Conservation (phyloP, 768 basidiomycete genomes). For the Lentinula sp. region DNA sequence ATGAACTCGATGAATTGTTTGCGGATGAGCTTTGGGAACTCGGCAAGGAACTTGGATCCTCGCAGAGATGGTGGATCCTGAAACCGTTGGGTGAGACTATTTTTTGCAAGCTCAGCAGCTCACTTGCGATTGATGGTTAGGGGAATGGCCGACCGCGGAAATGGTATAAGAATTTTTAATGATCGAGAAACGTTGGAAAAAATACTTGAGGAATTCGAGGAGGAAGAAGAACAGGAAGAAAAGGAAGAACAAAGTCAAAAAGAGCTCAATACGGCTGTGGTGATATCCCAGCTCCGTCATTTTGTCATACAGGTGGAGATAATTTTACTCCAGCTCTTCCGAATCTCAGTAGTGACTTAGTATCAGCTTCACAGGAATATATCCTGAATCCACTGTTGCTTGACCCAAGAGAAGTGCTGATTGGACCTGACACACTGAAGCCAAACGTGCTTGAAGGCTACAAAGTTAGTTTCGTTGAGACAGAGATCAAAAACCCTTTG, state of each 20-base stretch:
- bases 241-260: constrained; percentile 28
- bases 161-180: constrained; percentile 89
- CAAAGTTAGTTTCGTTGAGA: constrained; percentile 42
- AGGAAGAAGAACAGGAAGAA: constrained; percentile 22
- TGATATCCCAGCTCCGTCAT: constrained; percentile 85
- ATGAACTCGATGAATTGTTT: constrained; percentile 94
- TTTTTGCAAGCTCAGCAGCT: not conserved
- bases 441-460: constrained; percentile 33
- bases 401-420: constrained; percentile 49
- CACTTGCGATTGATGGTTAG: constrained; percentile 19
- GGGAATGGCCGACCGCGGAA: constrained; percentile 94
- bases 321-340: not conserved
- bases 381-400: constrained; percentile 70
- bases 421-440: constrained; percentile 10
- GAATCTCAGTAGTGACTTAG: not conserved
- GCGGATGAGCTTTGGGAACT: constrained; percentile 91
- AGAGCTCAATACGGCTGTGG: constrained; percentile 47
- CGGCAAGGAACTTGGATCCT: constrained; percentile 47
- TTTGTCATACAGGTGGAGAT: constrained; percentile 86
- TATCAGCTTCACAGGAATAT: constrained; percentile 67
- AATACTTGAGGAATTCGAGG: constrained; percentile 83
- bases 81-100: constrained; percentile 54
- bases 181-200: constrained; percentile 60
- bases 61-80: constrained; percentile 80
- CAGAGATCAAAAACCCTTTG: not conserved